Evolutionary conservation across 768 basidiomycete genomes (phyloP).

Genomic region (Butyriboletus loyo): DNA sequence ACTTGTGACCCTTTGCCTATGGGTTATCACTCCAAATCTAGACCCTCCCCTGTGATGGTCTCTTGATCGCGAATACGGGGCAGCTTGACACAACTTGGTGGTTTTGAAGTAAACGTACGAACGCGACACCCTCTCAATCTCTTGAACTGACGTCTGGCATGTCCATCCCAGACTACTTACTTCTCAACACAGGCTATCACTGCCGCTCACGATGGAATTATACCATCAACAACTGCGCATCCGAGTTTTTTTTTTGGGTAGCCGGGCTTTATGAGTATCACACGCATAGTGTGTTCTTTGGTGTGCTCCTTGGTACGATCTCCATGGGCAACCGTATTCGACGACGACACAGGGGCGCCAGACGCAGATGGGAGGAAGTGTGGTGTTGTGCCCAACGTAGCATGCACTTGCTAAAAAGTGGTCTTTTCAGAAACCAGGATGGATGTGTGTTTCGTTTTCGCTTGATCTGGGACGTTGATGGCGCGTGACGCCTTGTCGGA

Average conservation of each 20-base stretch:
- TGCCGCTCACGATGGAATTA: constrained; percentile 18
- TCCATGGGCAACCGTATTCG: constrained; percentile 19
- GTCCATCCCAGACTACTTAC: background rate
- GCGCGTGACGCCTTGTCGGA: no score
- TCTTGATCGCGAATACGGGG: constrained; percentile 8
- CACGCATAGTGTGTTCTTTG: constrained; percentile 26
- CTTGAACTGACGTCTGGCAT: background rate
- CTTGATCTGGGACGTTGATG: no score
- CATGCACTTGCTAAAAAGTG: no score
- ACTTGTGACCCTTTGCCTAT: no score
- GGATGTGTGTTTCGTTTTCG: no score
- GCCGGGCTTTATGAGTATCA: constrained; percentile 28
- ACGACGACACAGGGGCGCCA: background rate
- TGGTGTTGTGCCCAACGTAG: background rate
- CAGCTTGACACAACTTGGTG: constrained; percentile 10
- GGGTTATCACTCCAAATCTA: background rate
- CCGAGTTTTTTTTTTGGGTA: constrained; percentile 15
- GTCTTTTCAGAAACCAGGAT: no score
- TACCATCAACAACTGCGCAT: constrained; percentile 12
- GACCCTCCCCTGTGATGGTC: constrained; percentile 1
- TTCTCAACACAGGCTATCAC: constrained; percentile 1
- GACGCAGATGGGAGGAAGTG: background rate
- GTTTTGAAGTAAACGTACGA: background rate
- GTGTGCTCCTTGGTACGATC: constrained; percentile 19
- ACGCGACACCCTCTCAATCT: background rate